Base-by-base conservation (phyloP, 2,329 filamentous ascomycete genomes). In the Ceratocystis albifundus region DNA sequence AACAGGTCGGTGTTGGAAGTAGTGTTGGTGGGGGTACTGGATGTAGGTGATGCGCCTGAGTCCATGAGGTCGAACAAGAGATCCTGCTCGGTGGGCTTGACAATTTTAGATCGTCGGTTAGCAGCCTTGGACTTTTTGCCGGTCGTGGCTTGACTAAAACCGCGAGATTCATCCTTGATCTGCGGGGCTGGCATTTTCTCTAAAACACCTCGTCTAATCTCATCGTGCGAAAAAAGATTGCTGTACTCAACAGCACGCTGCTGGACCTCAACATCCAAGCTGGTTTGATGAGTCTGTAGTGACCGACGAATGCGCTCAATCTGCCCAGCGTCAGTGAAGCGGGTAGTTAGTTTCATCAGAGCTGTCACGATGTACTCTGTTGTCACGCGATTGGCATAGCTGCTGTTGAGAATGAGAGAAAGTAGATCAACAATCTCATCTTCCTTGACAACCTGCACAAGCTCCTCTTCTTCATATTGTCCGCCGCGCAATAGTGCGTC, bases 151-250 rank as follows among this genome's bases (percentile, higher is more conserved):
- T 93, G 88, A 55, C 92, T 92, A 20, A 99, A 80, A 2, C 96
- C 92, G 68, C 93, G 83, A 65, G 94, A 93, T 74, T 96, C 90
- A 74, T 99, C 94, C 70, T 93, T 90, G 72, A 99, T 97, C 75
- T 97, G 93, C 7, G 94, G 94, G 1, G 94, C 85, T 6, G 94
- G 94, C 95, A 99, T 99, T 75, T 94, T 95, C 77, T 99, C 94
- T 10, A 99, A 79, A 2, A 99, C 94, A 67, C 94, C 94, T 68
- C 84, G 84, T 65, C 93, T 86, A 66, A 99, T 89, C 68, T 90
- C 81, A 71, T 99, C 92, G 72, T 90, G 90, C 0, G 84, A 84
- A 72, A 99, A 97, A n/a, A 99, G 80, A 72, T 97, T 97, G 67
- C 87, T 85, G 72, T 97, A 99, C 75, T 99, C 94, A 22, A 96